Evolutionary conservation across 352 stramenopile genomes (phyloP).

Genomic region (Pythium insidiosum): DNA sequence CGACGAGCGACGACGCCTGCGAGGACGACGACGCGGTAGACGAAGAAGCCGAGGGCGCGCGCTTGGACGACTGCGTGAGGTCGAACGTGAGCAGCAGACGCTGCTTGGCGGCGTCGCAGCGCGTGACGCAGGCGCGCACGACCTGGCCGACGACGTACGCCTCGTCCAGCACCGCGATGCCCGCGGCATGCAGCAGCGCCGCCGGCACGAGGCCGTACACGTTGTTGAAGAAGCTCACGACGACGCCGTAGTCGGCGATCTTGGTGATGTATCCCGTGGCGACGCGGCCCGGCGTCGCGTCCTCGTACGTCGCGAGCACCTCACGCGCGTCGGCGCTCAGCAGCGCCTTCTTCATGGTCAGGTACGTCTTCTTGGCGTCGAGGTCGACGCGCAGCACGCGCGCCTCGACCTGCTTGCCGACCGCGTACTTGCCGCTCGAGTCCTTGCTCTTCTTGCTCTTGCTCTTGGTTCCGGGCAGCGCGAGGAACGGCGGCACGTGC

Average conservation of each 20-base stretch:
- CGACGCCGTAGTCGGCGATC: slow-evolving; percentile 88
- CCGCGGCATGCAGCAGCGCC: slow-evolving; percentile 72
- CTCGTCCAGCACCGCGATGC: slow-evolving; percentile 77
- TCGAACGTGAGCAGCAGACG: slow-evolving; percentile 86
- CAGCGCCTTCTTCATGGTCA: slow-evolving; percentile 88
- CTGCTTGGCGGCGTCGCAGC: slow-evolving; percentile 69
- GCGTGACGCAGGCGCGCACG: slow-evolving; percentile 70
- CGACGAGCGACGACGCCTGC: slow-evolving; percentile 35
- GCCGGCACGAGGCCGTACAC: slow-evolving; percentile 91
- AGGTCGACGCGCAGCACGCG: slow-evolving; percentile 80
- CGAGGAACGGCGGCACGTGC: slow-evolving; percentile 73
- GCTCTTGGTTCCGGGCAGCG: slow-evolving; percentile 35
- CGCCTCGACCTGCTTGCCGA: slow-evolving; percentile 67
- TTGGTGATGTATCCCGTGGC: slow-evolving; percentile 92
- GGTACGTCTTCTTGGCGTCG: slow-evolving; percentile 88
- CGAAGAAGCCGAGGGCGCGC: background rate
- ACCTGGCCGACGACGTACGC: slow-evolving; percentile 85
- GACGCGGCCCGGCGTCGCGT: slow-evolving; percentile 63
- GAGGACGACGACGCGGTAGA: slow-evolving; percentile 5
- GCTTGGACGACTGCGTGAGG: slow-evolving; percentile 25
- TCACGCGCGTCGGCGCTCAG: slow-evolving; percentile 62
- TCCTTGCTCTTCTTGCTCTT: slow-evolving; percentile 57
- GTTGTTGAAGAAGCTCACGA: slow-evolving; percentile 95
- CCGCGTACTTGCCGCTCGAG: slow-evolving; percentile 68
- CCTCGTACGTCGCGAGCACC: slow-evolving; percentile 66